Evolutionary conservation across 495 filamentous ascomycete species (phyloP), one percentile per base, ranked within the genome.

Genomic region (Aspergillus coremiiformis): DNA sequence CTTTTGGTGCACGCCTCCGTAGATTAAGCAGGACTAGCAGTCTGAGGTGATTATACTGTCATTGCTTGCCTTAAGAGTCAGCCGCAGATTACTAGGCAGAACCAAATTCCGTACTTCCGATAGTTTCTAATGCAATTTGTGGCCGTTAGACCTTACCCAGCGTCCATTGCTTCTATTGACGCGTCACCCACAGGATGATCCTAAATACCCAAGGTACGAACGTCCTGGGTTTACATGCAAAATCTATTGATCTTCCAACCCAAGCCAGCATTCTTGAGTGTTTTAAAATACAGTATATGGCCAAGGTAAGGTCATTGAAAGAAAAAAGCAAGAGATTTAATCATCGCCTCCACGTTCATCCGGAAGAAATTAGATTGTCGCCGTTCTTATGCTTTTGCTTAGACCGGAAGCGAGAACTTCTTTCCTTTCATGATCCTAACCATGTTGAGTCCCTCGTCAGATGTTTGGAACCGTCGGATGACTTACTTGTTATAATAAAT

Each of bases 401-500:
- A 93, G 56, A 92, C 88, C 14, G 88, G 88, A 47, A 93, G 72
- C 67, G 88, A 87, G 65, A 93, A 93, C 70, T 86, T 90, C 78
- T 89, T 86, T 46, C 88, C 88, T 71, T 90, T 89, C 76, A 91
- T 72, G 33, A 93, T 84, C 72, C 79, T 83, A 41, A 22, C 39
- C 51, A 32, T 52, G 44, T 58, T 60, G 49, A 63, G 61, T 57
- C 8, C 27, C 35, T 53, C 20, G 47, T 60, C 53, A 54, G 57
- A 9, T 4, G 2, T 14, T 11, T 2, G 15, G 26, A 4, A 17
- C 37, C 5, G n/a, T 14, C 5, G 22, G 11, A 27, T 9, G 19
- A 54, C 82, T 69, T 69, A 88, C 85, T 94, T 95, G 39, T 85
- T 95, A 67, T 95, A 98, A 70, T 98, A 98, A 55, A 98, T 95